These are phyloP conservation scores for Populus alba DNA, from an alignment of 345 rosid genomes.

Conservation along the genomic window DNA sequence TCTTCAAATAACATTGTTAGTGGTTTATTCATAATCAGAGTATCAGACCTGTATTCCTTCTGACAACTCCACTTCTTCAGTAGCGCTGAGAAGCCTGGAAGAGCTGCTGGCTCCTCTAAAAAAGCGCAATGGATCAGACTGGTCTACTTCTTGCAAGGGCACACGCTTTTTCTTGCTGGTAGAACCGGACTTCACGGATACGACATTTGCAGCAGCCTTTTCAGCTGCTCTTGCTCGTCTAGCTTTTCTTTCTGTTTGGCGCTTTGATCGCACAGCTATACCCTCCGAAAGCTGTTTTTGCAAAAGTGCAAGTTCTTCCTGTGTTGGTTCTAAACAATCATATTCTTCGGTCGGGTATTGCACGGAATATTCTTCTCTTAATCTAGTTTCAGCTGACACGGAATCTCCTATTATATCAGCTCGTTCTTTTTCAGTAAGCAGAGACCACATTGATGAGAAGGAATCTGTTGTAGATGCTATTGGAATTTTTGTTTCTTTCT, in stretches of 20 bases:
- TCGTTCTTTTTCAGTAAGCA: constrained; percentile 53
- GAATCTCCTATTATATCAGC: constrained; percentile 54
- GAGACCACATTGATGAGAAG: constrained; percentile 42
- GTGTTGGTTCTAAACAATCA: constrained; percentile 46
- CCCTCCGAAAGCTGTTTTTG: constrained; percentile 52
- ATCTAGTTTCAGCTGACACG: constrained; percentile 33
- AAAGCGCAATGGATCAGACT: constrained; percentile 75
- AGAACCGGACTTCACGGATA: constrained; percentile 50
- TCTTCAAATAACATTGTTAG: constrained; percentile 1
- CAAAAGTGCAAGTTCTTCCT: constrained; percentile 52
- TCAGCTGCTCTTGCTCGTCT: constrained; percentile 66
- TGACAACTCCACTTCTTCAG: constrained; percentile 75
- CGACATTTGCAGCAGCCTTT: constrained; percentile 53
- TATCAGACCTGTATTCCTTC: constrained; percentile 95
- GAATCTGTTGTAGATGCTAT: constrained; percentile 27
- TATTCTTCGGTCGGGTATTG: constrained; percentile 36
- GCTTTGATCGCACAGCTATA: constrained; percentile 66
- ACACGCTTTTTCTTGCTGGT: constrained; percentile 56
- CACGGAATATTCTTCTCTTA: constrained; percentile 26
- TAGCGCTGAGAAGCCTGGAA: constrained; percentile 74
- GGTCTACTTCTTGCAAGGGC: constrained; percentile 57
- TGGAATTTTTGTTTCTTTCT: constrained; percentile 22
- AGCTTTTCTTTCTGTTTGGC: constrained; percentile 75
- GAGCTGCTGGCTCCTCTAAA: constrained; percentile 64
- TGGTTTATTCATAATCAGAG: constrained; percentile 4